A percentile compares a stretch with the other conserved stretches of the same genome.
Evolutionary conservation across 805 yeast genomes (phyloP).

Genomic region (Yarrowia yakushimensis): DNA sequence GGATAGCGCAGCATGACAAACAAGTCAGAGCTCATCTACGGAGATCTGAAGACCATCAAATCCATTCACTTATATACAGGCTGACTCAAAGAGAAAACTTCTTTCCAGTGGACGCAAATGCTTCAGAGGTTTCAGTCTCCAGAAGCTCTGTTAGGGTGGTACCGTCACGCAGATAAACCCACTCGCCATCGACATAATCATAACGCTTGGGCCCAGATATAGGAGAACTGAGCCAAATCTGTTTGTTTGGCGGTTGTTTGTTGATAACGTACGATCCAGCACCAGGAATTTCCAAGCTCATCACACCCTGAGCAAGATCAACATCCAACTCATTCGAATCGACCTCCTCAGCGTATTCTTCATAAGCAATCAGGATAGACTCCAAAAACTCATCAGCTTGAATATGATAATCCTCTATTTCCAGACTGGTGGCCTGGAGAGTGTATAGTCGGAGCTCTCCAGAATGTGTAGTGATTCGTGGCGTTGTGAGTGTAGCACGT

Average conservation of each 20-base stretch:
- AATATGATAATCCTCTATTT: constrained; percentile 53
- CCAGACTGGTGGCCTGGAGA: constrained; percentile 22
- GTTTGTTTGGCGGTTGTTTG: constrained; percentile 96
- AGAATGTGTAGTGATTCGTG: background rate
- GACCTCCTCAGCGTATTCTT: constrained; percentile 56
- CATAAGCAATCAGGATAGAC: constrained; percentile 60
- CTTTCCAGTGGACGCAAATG: constrained; percentile 21
- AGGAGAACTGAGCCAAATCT: constrained; percentile 94
- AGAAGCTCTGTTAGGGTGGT: constrained; percentile 49
- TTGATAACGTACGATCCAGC: constrained; percentile 87
- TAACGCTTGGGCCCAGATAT: constrained; percentile 84
- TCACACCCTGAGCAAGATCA: constrained; percentile 78
- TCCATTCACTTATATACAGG: constrained; percentile 1
- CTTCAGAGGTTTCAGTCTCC: constrained; percentile 42
- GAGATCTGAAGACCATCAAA: no score
- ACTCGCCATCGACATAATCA: constrained; percentile 67
- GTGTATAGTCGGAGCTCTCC: background rate
- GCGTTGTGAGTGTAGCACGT: background rate
- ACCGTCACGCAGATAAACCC: constrained; percentile 77
- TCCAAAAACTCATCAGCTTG: constrained; percentile 70
- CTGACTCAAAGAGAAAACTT: background rate
- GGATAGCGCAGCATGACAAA: no score
- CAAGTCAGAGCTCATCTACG: no score
- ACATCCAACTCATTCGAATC: constrained; percentile 58
- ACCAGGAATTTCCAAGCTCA: constrained; percentile 66